Evolutionary conservation across 192 early-diverging fungal species (phyloP).

Genomic region (Entomortierella chlamydospora): DNA sequence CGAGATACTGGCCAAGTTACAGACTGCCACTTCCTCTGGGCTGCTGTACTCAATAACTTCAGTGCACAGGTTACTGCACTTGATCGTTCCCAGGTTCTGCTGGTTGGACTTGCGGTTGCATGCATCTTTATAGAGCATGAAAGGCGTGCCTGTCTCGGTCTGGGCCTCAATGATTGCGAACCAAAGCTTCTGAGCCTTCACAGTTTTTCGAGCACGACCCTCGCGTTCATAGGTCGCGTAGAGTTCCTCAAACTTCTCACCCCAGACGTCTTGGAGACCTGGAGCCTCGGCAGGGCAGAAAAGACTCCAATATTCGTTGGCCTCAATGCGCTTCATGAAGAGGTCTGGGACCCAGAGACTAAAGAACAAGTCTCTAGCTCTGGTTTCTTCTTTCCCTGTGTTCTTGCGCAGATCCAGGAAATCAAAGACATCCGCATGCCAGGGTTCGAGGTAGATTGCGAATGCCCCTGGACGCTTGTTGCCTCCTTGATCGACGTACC

Average conservation of each 20-base stretch:
- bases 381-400: conserved; percentile 96
- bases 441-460: conserved; percentile 98
- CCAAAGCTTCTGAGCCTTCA: conserved; percentile 99
- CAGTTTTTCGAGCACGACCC: conserved; percentile 83
- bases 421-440: conserved; percentile 98
- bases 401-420: conserved; percentile 98
- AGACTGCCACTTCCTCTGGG: conserved; percentile 97
- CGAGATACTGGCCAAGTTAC: conserved; percentile 94
- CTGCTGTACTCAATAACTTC: conserved; percentile 97
- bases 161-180: conserved; percentile 95
- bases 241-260: conserved; percentile 89
- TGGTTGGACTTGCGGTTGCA: conserved; percentile 99
- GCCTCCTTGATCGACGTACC: conserved; percentile 98
- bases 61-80: conserved; percentile 97
- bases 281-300: conserved; percentile 96
- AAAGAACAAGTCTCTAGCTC: conserved; percentile 97
- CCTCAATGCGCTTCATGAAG: conserved; percentile 97
- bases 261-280: conserved; percentile 91
- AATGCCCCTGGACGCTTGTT: conserved; percentile 98
- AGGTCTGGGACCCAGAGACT: conserved; percentile 97
- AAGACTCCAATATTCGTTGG: conserved; percentile 92
- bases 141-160: conserved; percentile 97
- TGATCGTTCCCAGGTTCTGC: conserved; percentile 98
- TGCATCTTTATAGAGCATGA: conserved; percentile 99
- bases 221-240: conserved; percentile 89